phyloP scores from a whole-genome alignment of 768 basidiomycete genomes.

The Lactarius quietus region DNA sequence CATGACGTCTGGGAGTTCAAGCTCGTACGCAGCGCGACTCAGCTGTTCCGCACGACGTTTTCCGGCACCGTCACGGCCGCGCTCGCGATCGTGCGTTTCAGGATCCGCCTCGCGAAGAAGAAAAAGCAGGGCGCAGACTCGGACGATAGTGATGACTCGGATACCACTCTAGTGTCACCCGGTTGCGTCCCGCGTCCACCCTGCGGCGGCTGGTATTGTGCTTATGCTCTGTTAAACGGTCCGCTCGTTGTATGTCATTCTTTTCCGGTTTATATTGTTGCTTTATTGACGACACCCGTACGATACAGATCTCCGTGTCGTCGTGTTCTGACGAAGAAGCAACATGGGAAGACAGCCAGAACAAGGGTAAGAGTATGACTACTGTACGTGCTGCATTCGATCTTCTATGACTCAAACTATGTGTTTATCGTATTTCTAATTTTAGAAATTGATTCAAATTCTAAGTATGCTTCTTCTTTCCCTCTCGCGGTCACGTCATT shows the following conservation, averaged over 20 bases:
- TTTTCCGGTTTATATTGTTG: background rate
- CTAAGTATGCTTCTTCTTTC: conserved; percentile 3
- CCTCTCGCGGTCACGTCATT: background rate
- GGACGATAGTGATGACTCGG: background rate
- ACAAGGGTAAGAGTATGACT: conserved; percentile 21
- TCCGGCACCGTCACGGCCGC: background rate
- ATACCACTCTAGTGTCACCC: background rate
- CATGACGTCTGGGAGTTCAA: background rate
- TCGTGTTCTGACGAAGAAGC: conserved; percentile 12
- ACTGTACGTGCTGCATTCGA: conserved; percentile 2
- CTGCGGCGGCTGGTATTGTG: background rate
- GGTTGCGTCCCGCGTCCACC: background rate
- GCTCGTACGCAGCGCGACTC: background rate
- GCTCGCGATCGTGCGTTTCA: conserved; percentile 8
- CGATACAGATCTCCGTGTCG: conserved; percentile 17
- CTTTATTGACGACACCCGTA: background rate
- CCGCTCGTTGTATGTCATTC: conserved; percentile 14
- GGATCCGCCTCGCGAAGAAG: background rate
- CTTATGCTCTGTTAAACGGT: background rate
- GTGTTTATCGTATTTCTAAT: background rate
- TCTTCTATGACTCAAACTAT: background rate
- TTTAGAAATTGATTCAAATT: conserved; percentile 9
- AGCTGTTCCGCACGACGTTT: background rate
- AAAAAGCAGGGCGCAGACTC: background rate
- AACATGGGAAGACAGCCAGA: conserved; percentile 15